Evolutionary conservation across 352 stramenopile species (phyloP), one percentile per base, ranked within the genome.

Genomic region (Globisporangium viniferum): DNA sequence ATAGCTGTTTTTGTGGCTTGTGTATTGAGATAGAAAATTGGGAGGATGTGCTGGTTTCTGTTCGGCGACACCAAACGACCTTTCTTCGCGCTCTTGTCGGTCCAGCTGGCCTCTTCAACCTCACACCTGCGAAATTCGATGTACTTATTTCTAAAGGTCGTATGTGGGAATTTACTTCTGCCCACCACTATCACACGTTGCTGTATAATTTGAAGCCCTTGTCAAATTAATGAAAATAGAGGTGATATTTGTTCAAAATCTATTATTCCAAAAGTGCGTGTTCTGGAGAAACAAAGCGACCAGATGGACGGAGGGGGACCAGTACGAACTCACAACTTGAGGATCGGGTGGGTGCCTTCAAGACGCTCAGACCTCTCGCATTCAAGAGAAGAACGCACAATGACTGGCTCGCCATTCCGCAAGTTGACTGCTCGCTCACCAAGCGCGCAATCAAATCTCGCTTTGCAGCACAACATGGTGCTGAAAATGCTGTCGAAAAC

Each of bases 21-120:
- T 48, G 14, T 48, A 48, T 7, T 48, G 39, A 20, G 5, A 48
- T 48, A 18, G 14, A 18, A 48, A 5, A n/a, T 2, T 20, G 14
- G 4, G 39, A 20, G 15, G 39, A 48, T 48, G 39, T 7, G 39
- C 39, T 5, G 15, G 14, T 48, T 48, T 48, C 41, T 56, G 35
- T 56, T 64, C 39, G 59, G 41, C 39, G 48, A 63, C 39, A 56
- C 53, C 5, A 35, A 18, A 53, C 14, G 57, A 24, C 39, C 51
- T 64, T 64, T 64, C 41, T 64, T 64, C 59, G 41, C 3, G 14
- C 39, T 64, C 41, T 39, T 54, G 31, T 35, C 18, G 12, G 33
- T 22, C 58, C 58, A 63, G 35, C 12, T 41, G 35, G 29, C 14
- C 31, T 29, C 20, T 10, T 22, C 44, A 20, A 12, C 15, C 29